Evolutionary conservation across 192 early-diverging fungal species (phyloP).

Genomic region (Geranomyces variabilis): DNA sequence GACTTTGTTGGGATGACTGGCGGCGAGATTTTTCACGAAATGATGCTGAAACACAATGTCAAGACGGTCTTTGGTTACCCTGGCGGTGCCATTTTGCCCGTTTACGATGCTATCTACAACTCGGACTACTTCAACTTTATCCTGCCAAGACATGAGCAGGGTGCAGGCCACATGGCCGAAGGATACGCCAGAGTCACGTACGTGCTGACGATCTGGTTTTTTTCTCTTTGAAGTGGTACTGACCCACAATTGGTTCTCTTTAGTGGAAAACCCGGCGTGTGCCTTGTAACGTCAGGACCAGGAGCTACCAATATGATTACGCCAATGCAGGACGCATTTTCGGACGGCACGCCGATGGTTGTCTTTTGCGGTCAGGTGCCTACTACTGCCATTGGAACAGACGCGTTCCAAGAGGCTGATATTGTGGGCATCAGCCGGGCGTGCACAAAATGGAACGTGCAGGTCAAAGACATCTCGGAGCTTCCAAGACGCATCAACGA

Average conservation of each 20-base stretch:
- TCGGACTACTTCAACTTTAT: slow-evolving; percentile 95
- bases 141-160: slow-evolving; percentile 96
- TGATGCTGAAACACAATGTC: slow-evolving; percentile 94
- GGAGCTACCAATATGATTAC: slow-evolving; percentile 98
- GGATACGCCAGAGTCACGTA: slow-evolving; percentile 90
- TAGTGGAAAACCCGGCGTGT: slow-evolving; percentile 77
- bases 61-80: slow-evolving; percentile 98
- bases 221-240: too few species aligned
- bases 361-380: slow-evolving; percentile 96
- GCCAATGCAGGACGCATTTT: slow-evolving; percentile 95
- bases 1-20: slow-evolving; percentile 92
- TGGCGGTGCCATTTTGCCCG: slow-evolving; percentile 96
- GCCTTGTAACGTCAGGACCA: slow-evolving; percentile 89
- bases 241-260: neutral
- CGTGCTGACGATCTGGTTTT: slow-evolving; percentile 37
- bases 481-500: slow-evolving; percentile 97
- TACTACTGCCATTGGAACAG: slow-evolving; percentile 86
- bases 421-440: slow-evolving; percentile 92
- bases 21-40: slow-evolving; percentile 98
- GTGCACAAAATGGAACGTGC: slow-evolving; percentile 99
- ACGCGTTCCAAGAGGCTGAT: slow-evolving; percentile 99
- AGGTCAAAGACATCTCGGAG: slow-evolving; percentile 96
- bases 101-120: slow-evolving; percentile 98
- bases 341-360: slow-evolving; percentile 93
- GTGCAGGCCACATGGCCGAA: slow-evolving; percentile 98